These are phyloP conservation scores for Micromonas pusilla DNA, from an alignment of 139 green algal species.

Conservation along the genomic window DNA sequence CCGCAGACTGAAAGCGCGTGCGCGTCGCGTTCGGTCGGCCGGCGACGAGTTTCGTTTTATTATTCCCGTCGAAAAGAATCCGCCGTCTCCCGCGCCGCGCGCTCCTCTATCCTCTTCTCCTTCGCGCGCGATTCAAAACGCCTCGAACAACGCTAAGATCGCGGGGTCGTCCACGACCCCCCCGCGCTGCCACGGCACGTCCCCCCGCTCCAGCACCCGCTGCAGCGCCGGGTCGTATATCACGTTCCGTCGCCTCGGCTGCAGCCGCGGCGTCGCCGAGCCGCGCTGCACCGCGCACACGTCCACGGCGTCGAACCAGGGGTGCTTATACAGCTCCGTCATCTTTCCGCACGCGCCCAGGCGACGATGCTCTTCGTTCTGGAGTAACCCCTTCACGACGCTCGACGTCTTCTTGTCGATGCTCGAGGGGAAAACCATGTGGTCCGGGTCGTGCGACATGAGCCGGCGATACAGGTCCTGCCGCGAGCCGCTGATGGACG, in stretches of 20 bases:
- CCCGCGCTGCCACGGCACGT: constrained; percentile 16
- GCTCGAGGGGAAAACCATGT: neutral
- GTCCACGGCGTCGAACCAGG: neutral
- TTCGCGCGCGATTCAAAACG: neutral
- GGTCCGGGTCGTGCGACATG: neutral
- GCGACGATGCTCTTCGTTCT: neutral
- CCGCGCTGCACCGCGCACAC: neutral
- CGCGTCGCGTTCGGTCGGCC: too few species aligned
- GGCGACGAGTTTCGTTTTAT: too few species aligned
- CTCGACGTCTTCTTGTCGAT: neutral
- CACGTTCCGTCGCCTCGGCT: constrained; percentile 9
- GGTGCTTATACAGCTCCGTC: neutral
- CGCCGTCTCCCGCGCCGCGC: too few species aligned
- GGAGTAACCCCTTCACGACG: constrained; percentile 8
- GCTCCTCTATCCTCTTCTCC: neutral
- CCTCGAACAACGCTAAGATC: neutral
- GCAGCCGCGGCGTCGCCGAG: neutral
- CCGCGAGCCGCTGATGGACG: constrained; percentile 16
- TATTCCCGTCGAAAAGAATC: too few species aligned
- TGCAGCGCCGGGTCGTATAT: constrained; percentile 14
- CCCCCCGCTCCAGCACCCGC: neutral
- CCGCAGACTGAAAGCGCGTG: too few species aligned
- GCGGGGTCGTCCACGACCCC: neutral
- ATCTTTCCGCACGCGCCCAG: neutral
- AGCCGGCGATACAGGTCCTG: constrained; percentile 1